Conservation (phyloP, 2,329 filamentous ascomycete genomes). For the Aureobasidium mangrovei region DNA sequence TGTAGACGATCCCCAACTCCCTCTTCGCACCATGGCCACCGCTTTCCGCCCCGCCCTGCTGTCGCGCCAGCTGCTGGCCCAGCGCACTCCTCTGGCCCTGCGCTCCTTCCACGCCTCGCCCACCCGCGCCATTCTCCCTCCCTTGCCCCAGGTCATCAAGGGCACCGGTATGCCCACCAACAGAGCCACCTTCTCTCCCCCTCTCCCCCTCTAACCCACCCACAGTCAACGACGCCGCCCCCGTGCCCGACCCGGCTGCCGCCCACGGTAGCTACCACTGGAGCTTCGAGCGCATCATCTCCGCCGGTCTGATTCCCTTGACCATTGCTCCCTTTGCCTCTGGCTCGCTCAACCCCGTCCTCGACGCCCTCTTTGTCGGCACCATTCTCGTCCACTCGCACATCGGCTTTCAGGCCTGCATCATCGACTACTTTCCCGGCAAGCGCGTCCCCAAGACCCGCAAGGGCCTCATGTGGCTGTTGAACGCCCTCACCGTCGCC, state of each 20-base stretch:
- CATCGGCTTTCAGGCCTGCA: conserved; percentile 80
- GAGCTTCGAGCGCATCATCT: conserved; percentile 80
- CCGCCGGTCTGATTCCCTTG: conserved; percentile 73
- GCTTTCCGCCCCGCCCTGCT: conserved; percentile 32
- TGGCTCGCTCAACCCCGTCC: conserved; percentile 79
- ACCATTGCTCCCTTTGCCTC: conserved; percentile 86
- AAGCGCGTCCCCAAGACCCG: conserved; percentile 59
- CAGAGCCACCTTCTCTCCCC: not conserved
- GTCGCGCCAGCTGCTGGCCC: conserved; percentile 27
- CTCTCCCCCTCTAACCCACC: not conserved
- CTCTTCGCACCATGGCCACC: conserved; percentile 40
- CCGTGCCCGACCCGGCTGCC: conserved; percentile 61
- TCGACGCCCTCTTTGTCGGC: conserved; percentile 78
- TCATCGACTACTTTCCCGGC: conserved; percentile 84
- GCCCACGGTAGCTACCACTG: conserved; percentile 96
- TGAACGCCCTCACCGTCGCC: conserved; percentile 69
- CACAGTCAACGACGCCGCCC: conserved; percentile 79
- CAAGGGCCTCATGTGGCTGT: conserved; percentile 63
- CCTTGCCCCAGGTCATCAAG: conserved; percentile 68
- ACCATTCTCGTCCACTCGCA: conserved; percentile 85
- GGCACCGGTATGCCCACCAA: conserved; percentile 54
- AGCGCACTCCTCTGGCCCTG: conserved; percentile 31
- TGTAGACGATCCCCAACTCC: too few relatives aligned
- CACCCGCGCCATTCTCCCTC: conserved; percentile 67
- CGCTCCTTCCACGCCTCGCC: conserved; percentile 76